These are phyloP conservation scores for Crataegus laevigata DNA, from an alignment of 306 rosid species.

Conservation along the genomic window DNA sequence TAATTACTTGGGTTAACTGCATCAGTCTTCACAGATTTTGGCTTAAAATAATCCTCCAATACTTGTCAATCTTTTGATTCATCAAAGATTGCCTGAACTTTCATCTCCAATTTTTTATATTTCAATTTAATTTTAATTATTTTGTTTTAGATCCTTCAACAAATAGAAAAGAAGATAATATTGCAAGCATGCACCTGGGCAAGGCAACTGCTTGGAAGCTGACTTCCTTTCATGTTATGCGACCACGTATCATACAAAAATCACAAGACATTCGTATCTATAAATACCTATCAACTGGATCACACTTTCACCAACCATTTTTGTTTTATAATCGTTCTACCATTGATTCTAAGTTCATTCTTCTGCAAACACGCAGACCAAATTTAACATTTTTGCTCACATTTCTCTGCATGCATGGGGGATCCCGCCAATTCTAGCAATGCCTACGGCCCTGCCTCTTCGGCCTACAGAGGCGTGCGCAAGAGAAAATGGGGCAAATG, in stretches of 20 bases:
- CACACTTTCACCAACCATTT: no score
- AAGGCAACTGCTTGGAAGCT: constrained; percentile 55
- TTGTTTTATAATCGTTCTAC: not conserved
- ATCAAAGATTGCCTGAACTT: not conserved
- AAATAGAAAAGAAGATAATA: not conserved
- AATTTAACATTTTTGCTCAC: not conserved
- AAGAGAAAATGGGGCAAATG: not conserved
- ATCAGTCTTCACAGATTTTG: not conserved
- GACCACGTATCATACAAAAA: not conserved
- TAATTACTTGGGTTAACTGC: not conserved
- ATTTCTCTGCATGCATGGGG: not conserved
- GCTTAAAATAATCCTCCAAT: constrained; percentile 12
- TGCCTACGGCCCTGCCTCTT: constrained; percentile 5
- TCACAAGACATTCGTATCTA: not conserved
- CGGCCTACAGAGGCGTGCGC: constrained; percentile 13
- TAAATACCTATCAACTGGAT: not conserved
- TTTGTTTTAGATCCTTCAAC: not conserved
- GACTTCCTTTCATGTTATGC: not conserved
- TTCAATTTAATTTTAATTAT: not conserved
- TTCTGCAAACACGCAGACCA: no score
- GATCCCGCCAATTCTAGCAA: not conserved
- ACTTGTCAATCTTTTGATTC: not conserved
- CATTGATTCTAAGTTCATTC: no score
- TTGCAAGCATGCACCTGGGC: not conserved
- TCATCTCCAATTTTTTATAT: not conserved